A percentile compares a stretch with the other conserved stretches of the same genome.
phyloP scores from a whole-genome alignment of 768 basidiomycete genomes.

The Lyophyllum shimeji region DNA sequence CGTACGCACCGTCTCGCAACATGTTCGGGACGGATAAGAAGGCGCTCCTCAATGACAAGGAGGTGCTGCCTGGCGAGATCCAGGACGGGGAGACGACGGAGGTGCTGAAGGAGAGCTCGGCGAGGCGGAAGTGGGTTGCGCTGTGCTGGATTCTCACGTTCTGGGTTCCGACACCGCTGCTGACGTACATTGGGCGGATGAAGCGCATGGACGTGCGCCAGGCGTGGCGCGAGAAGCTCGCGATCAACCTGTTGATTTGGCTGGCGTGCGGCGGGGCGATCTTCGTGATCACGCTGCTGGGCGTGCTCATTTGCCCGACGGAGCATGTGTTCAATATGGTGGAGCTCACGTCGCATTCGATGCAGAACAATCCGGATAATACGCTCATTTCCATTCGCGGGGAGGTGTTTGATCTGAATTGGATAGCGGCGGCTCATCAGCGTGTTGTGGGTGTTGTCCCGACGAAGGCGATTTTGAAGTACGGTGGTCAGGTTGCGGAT shows the following conservation, averaged over 20 bases:
- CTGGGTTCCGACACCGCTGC: conserved; percentile 78
- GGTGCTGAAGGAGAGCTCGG: conserved; percentile 78
- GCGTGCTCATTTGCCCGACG: conserved; percentile 88
- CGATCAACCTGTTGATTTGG: conserved; percentile 96
- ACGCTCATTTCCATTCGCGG: conserved; percentile 86
- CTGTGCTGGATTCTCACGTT: conserved; percentile 89
- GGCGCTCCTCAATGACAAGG: conserved; percentile 67
- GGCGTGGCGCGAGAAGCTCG: conserved; percentile 97
- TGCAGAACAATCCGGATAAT: conserved; percentile 64
- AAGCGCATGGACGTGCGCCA: conserved; percentile 92
- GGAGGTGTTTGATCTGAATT: conserved; percentile 88
- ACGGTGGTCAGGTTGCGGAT: conserved; percentile 76
- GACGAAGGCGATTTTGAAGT: conserved; percentile 71
- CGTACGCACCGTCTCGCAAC: conserved; percentile 90
- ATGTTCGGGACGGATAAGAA: conserved; percentile 90
- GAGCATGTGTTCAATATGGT: conserved; percentile 83
- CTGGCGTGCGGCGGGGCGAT: conserved; percentile 84
- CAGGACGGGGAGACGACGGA: conserved; percentile 89
- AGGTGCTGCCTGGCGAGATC: conserved; percentile 80
- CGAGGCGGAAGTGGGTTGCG: conserved; percentile 83
- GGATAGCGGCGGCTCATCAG: conserved; percentile 64
- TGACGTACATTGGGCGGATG: conserved; percentile 83
- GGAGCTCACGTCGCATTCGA: conserved; percentile 79
- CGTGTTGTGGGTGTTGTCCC: conserved; percentile 74
- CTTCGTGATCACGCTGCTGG: conserved; percentile 91